A percentile compares a stretch with the other conserved stretches of the same genome.
phyloP scores from a whole-genome alignment of 2,329 filamentous ascomycete genomes.

The Verticillium albo-atrum region DNA sequence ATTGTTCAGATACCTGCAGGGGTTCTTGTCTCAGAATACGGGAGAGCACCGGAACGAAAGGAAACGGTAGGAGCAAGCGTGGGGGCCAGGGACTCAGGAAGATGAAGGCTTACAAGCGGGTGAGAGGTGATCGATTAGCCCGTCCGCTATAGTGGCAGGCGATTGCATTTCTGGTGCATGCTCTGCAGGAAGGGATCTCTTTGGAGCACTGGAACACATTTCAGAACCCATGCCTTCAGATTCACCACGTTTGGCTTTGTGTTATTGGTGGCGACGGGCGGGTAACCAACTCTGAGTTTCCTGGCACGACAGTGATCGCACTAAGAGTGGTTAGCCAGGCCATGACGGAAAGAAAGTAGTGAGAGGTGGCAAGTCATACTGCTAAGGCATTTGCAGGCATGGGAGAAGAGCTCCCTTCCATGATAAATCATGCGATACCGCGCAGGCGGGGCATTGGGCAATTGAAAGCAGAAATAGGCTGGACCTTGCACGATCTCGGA shows the following conservation, averaged over 20 bases:
- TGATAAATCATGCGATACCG: background rate
- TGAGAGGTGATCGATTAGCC: constrained; percentile 18
- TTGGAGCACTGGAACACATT: constrained; percentile 16
- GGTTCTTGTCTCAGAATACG: background rate
- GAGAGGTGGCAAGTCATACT: background rate
- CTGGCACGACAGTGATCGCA: constrained; percentile 16
- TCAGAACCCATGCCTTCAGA: background rate
- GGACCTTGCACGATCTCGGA: no score
- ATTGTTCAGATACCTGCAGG: constrained; percentile 16
- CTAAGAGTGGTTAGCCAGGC: constrained; percentile 1
- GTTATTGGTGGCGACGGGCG: background rate
- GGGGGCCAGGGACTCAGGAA: background rate
- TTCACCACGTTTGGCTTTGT: background rate
- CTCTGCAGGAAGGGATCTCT: constrained; percentile 17
- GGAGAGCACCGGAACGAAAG: background rate
- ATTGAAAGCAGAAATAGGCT: no score
- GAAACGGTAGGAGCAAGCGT: background rate
- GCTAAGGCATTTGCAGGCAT: background rate
- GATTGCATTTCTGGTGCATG: constrained; percentile 15
- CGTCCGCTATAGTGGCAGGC: constrained; percentile 20
- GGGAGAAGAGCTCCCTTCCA: background rate
- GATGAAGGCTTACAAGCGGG: constrained; percentile 15
- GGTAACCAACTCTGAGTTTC: constrained; percentile 15
- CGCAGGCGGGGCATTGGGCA: background rate
- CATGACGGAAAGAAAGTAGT: background rate